Evolutionary conservation across 2,329 filamentous ascomycete species (phyloP), one percentile per base, ranked within the genome.

Genomic region (Dryadomyces quercus-mongolicae): DNA sequence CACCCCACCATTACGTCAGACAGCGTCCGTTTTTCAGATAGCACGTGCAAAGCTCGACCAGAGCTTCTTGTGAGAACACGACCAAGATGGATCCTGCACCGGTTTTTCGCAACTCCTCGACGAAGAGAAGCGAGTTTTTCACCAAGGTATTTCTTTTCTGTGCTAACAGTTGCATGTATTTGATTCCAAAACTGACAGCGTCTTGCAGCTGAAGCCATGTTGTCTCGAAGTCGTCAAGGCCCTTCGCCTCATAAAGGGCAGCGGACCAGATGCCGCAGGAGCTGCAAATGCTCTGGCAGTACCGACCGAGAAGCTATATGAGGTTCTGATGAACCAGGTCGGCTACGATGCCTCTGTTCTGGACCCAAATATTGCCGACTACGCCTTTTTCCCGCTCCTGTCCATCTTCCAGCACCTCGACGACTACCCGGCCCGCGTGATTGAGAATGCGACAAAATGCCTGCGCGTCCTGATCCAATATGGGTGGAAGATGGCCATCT

Each of bases 301-400:
- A 8, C 70, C 78, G 25, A 71, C 71, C 2, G 65, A 67, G 22
- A 68, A 74, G 55, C 66, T 83, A 2, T 67, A 73, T 34, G 58
- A 59, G 21, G 66, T 78, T n/a, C 67, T 83, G 5, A 64, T 72
- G 47, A 64, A 65, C 36, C 75, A 75, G 61, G 61, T 71, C 31
- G 62, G 65, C 45, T 63, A 62, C 22, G 73, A 80, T 58, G 66
- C 72, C 2, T 65, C 71, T 2, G 70, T 72, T 0, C 67, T 97
- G 18, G 88, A 96, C 66, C 77, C 84, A 52, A 92, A 90, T 66
- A 72, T 97, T 18, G 89, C 91, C 15, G 91, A 96, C 71, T 98
- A 97, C 73, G 79, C 87, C 63, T 97, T 97, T 73, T 95, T 96
- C 58, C 93, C 93, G 0, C 73, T 98, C 0, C 90, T 88, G 0